Evolutionary conservation across 257 asterid genomes (phyloP), one percentile per base, ranked within the genome.

Genomic region (Scutellaria barbata): DNA sequence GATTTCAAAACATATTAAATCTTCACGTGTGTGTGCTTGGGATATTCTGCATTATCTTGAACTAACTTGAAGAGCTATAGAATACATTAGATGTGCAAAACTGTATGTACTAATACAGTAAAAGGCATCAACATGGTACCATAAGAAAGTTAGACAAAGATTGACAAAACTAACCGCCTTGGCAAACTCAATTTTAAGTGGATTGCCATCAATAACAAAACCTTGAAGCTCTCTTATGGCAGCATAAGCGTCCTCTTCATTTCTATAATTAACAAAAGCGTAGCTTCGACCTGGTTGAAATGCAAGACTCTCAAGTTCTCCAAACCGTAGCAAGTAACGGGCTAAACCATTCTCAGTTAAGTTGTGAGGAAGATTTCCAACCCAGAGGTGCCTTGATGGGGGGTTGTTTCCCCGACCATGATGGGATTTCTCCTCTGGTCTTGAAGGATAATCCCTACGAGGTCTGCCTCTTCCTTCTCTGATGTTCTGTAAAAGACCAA

Each of bases 121-220:
- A 78, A 73, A 17, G 40, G 68, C 76, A 75, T 63, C 72, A 77
- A 79, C 51, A 65, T 51, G 55, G 77, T 56, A 81, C 74, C 73
- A 73, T 66, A 86, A 81, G 74, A 77, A 80, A 81, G 81, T 67
- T 74, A 83, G 84, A 81, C 86, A 78, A 86, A 88, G 85, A 82
- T 80, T 61, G 81, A 82, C 96, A 83, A 81, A 78, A 93, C 98
- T 93, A 93, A 93, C 98, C 98, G 92, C 92, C 97, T 90, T 93
- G 47, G 98, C 82, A 87, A 89, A 93, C 86, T 93, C 95, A 85
- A 93, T 86, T 80, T 79, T 93, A 89, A 93, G 86, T 11, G 97
- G 84, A 80, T 86, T 87, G 84, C 97, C 98, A 74, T 80, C 96
- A 69, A 93, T 55, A 78, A 53, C 81, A 82, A 79, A 93, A 58